These are phyloP conservation scores for Acaromyces ingoldii DNA, from an alignment of 1,284 basidiomycete genomes.

Conservation along the genomic window DNA sequence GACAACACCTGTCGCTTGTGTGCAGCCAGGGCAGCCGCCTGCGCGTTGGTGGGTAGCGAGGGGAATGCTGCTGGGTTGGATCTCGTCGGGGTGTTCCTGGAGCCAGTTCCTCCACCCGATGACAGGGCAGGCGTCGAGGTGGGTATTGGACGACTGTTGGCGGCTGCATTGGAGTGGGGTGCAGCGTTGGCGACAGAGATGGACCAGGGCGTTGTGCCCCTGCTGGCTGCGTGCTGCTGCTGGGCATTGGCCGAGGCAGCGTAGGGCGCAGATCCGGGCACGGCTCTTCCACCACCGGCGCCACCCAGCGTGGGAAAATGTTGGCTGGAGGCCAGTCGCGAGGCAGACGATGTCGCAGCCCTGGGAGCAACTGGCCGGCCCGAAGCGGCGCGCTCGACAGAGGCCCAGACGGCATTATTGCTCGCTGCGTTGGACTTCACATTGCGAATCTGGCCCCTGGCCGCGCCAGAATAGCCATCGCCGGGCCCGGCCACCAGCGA, in stretches of 20 bases:
- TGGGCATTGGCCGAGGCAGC: constrained; percentile 9
- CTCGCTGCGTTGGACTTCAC: constrained; percentile 63
- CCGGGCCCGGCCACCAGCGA: constrained; percentile 21
- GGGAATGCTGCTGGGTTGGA: constrained; percentile 16
- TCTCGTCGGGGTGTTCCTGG: constrained; percentile 3
- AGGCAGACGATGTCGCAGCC: neutral
- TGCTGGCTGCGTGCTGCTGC: neutral
- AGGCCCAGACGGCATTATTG: constrained; percentile 71
- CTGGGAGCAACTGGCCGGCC: neutral
- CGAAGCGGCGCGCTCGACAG: constrained; percentile 70
- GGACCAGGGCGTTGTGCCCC: constrained; percentile 10
- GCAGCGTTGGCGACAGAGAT: neutral
- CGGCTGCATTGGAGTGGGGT: neutral
- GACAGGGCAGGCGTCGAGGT: neutral
- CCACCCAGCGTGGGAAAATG: constrained; percentile 33
- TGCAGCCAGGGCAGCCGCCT: constrained; percentile 23
- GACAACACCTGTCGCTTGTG: constrained; percentile 39
- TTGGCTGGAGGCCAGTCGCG: constrained; percentile 16
- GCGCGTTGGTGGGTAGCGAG: constrained; percentile 32
- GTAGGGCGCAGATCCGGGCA: constrained; percentile 38
- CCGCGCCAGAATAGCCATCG: neutral
- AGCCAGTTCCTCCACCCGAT: neutral
- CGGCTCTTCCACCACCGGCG: neutral
- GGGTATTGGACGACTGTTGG: neutral
- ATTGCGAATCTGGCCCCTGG: constrained; percentile 63